Conservation (phyloP, 2,329 filamentous ascomycete genomes). For the Microdochium bolleyi region DNA sequence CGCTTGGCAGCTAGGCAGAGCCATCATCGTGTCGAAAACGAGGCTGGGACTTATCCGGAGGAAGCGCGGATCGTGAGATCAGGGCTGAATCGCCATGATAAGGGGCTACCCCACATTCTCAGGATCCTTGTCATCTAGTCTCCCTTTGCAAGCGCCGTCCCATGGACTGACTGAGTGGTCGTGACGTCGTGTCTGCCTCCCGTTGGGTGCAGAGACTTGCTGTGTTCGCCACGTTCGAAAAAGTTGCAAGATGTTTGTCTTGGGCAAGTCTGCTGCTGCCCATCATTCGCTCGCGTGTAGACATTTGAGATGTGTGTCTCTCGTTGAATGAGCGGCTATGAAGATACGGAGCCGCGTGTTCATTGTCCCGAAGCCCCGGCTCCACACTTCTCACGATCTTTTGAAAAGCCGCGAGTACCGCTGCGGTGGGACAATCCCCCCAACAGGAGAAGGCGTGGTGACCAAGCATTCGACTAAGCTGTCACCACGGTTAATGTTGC, state of each 20-base stretch:
- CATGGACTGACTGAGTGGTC: neutral
- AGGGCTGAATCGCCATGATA: neutral
- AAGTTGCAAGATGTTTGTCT: no score
- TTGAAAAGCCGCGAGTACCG: neutral
- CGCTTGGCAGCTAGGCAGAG: no score
- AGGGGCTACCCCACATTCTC: neutral
- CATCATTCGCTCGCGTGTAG: no score
- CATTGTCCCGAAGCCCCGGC: neutral
- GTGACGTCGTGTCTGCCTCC: neutral
- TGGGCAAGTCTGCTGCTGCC: no score
- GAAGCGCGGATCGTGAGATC: neutral
- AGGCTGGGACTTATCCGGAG: neutral
- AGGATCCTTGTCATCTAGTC: neutral
- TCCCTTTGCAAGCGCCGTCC: neutral
- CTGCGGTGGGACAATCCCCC: neutral
- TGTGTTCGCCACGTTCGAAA: no score
- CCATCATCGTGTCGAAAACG: neutral
- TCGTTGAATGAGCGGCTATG: neutral
- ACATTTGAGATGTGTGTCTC: no score
- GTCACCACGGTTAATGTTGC: neutral
- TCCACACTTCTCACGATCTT: neutral
- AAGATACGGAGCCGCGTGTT: neutral
- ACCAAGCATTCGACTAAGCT: neutral
- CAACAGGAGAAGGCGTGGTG: neutral
- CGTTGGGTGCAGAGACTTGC: no score